A percentile compares a stretch with the other conserved stretches of the same genome.
Conservation (phyloP, 345 rosid species). For the Arabidopsis arenosa region DNA sequence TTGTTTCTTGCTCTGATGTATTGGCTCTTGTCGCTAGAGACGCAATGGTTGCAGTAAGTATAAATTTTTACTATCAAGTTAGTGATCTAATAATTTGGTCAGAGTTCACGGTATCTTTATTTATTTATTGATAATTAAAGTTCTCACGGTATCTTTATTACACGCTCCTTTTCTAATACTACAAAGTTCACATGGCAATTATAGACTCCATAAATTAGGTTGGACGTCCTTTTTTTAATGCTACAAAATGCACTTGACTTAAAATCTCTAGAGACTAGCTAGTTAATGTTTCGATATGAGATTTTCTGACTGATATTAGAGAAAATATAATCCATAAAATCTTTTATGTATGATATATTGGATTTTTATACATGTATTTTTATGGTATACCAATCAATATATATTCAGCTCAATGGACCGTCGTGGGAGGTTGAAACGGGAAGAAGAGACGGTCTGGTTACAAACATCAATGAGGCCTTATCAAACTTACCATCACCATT, state of each 20-base stretch:
- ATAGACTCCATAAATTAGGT: neutral
- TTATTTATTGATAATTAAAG: neutral
- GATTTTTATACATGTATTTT: neutral
- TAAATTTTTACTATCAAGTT: neutral
- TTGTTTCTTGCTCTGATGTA: constrained; percentile 83
- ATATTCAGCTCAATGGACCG: constrained; percentile 49
- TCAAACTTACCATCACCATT: constrained; percentile 48
- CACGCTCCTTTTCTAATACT: neutral
- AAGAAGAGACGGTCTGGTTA: constrained; percentile 67
- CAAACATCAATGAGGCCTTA: constrained; percentile 45
- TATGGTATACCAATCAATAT: neutral
- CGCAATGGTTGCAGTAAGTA: constrained; percentile 52
- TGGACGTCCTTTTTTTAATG: neutral
- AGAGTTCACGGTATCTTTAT: neutral
- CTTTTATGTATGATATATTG: neutral
- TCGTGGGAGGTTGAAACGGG: constrained; percentile 66
- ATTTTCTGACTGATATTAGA: neutral
- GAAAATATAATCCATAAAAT: neutral
- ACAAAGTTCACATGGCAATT: neutral
- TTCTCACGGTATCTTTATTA: neutral
- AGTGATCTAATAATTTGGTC: constrained; percentile 4
- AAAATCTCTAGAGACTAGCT: neutral
- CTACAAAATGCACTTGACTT: constrained; percentile 4
- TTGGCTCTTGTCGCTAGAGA: constrained; percentile 74
- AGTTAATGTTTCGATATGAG: neutral